Base-by-base conservation (phyloP, 2,329 filamentous ascomycete species). In the Rhynchosporium graminicola region DNA sequence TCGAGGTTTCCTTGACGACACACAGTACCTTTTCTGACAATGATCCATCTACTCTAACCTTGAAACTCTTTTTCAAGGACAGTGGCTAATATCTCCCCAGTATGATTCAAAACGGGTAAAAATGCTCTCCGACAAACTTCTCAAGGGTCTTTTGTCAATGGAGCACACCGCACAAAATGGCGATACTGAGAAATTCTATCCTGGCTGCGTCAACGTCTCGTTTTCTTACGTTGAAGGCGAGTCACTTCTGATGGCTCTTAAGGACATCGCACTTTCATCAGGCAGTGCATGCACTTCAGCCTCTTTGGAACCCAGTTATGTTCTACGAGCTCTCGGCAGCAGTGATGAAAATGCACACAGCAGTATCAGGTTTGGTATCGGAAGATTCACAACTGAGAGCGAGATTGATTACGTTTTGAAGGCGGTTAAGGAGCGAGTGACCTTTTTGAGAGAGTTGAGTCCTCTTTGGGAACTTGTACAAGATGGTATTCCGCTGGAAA, bases 181-280 rank as follows among this genome's bases (percentile, higher is more conserved):
- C 57, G 92, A 95, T 70, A 83, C 87, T 1, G 78, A 89, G 4
- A 83, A 86, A 58, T 96, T 96, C 77, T 99, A 99, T 75, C 92
- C 95, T 1, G 95, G 95, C 66, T 99, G 95, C 71, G 94, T 99
- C 65, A 99, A 99, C 76, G 90, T 99, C 10, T 99, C 95, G 0
- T 99, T 99, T 74, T 94, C 95, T 40, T 99, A 99, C 73, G 92
- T 99, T 4, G 95, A 99, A 78, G 95, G 95, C 69, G 95, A 99
- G 78, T 98, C 95, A 2, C 87, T 99, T 1, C 83, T 99, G 67
- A 99, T 99, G 95, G 95, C 95, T 0, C 80, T 99, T 51, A 99
- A 99, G 79, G 95, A 99, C 70, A 97, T 99, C 77, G 95, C 95
- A 0, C 81, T 99, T 42, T 98, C 94, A 6, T 99, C 95, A 0